Evolutionary conservation across 805 yeast genomes (phyloP).

Genomic region (Metschnikowia anglica): DNA sequence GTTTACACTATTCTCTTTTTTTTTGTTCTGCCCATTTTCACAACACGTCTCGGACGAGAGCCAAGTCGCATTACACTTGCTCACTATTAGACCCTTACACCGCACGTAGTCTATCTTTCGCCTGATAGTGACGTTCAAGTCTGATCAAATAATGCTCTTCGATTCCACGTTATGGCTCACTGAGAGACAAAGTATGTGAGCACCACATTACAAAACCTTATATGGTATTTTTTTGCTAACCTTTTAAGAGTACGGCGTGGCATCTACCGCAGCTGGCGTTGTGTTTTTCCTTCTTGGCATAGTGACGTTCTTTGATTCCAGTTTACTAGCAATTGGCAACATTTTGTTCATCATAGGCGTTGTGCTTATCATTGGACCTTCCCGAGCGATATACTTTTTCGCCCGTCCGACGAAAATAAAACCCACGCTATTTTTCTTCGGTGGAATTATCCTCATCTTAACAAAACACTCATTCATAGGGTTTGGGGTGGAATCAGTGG

Average conservation of each 20-base stretch:
- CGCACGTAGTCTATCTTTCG: conserved; percentile 2
- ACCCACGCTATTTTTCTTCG: conserved; percentile 75
- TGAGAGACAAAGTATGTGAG: conserved; percentile 67
- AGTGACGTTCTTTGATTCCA: conserved; percentile 82
- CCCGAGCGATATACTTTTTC: conserved; percentile 78
- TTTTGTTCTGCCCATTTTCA: too few relatives aligned
- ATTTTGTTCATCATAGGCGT: conserved; percentile 78
- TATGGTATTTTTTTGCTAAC: background rate
- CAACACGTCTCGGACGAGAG: background rate
- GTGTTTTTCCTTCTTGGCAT: conserved; percentile 79
- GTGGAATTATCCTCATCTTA: conserved; percentile 76
- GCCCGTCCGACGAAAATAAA: conserved; percentile 83
- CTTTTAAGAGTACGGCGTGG: conserved; percentile 78
- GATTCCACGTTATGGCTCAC: conserved; percentile 57
- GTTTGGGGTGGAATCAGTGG: conserved; percentile 78
- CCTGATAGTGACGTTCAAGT: background rate
- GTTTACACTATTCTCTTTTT: too few relatives aligned
- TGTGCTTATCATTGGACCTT: conserved; percentile 81
- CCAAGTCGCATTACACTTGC: background rate
- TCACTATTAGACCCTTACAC: conserved; percentile 11
- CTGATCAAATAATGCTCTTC: conserved; percentile 17
- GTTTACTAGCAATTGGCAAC: conserved; percentile 87
- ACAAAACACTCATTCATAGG: conserved; percentile 79
- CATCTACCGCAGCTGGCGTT: conserved; percentile 83
- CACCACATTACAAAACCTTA: too few relatives aligned